Conservation (phyloP, 768 basidiomycete genomes). For the Hemileccinum impolitum region DNA sequence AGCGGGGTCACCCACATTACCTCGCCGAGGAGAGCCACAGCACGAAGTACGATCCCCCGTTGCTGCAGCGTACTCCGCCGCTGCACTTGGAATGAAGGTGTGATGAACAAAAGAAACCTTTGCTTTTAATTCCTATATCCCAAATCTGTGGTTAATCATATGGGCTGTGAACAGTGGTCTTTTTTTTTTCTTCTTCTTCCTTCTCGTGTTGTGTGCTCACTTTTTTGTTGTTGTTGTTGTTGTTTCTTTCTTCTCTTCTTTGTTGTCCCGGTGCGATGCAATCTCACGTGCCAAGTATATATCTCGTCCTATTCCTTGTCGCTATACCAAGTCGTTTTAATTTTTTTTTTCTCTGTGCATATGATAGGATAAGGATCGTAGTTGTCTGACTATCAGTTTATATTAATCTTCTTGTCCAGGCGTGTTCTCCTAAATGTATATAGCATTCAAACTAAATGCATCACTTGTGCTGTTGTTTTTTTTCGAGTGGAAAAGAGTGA, state of each 20-base stretch:
- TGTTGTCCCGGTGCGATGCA: not conserved
- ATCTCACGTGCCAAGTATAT: conserved; percentile 11
- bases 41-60: conserved; percentile 46
- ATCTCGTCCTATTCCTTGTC: conserved; percentile 7
- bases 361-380: too few relatives aligned
- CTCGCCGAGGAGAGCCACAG: conserved; percentile 33
- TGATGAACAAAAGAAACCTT: conserved; percentile 16
- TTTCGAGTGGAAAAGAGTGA: too few relatives aligned
- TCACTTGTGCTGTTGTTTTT: too few relatives aligned
- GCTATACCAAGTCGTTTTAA: conserved; percentile 25
- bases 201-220: too few relatives aligned
- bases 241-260: too few relatives aligned
- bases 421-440: too few relatives aligned
- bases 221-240: too few relatives aligned
- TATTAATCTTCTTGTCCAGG: too few relatives aligned
- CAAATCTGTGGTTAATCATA: conserved; percentile 19
- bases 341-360: conserved; percentile 2
- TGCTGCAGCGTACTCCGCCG: conserved; percentile 41
- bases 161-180: conserved; percentile 25
- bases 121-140: conserved; percentile 24
- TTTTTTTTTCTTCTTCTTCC: not conserved
- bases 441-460: too few relatives aligned
- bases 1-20: conserved; percentile 33
- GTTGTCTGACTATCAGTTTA: too few relatives aligned
- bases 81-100: conserved; percentile 50